Conservation (phyloP, 2,329 filamentous ascomycete genomes). For the Teratosphaeriaceae sp. region DNA sequence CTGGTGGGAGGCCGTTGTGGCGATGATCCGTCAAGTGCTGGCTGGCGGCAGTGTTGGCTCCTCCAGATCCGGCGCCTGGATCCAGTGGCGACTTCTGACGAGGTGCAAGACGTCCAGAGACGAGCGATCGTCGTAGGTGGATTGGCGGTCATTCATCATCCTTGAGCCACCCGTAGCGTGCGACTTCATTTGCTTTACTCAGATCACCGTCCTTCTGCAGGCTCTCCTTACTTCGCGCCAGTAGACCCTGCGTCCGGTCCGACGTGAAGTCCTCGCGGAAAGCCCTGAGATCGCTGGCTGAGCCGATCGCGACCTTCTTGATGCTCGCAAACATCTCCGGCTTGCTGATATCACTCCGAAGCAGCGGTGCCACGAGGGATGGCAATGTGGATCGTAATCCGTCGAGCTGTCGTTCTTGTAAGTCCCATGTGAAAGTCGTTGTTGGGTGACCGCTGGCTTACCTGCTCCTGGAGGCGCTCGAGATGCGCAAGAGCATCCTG, state of each 20-base stretch:
- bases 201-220: slow-evolving; percentile 31
- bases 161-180: slow-evolving; percentile 33
- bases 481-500: slow-evolving; percentile 39
- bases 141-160: not conserved
- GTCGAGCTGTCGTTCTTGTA: slow-evolving; percentile 37
- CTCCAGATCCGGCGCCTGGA: too few species aligned
- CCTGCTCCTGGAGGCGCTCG: slow-evolving; percentile 38
- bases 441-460: slow-evolving; percentile 13
- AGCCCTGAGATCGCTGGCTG: slow-evolving; percentile 31
- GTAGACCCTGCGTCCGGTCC: slow-evolving; percentile 29
- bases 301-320: slow-evolving; percentile 31
- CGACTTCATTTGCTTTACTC: slow-evolving; percentile 27
- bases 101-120: too few species aligned
- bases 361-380: slow-evolving; percentile 35
- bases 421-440: too few species aligned
- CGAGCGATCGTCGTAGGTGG: too few species aligned
- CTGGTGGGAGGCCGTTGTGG: too few species aligned
- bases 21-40: too few species aligned
- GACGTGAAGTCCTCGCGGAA: slow-evolving; percentile 34
- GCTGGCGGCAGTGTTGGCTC: too few species aligned
- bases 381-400: slow-evolving; percentile 38
- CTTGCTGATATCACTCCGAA: slow-evolving; percentile 18
- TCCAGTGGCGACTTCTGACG: too few species aligned
- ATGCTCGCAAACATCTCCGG: slow-evolving; percentile 33
- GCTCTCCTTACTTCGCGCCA: slow-evolving; percentile 32